These are phyloP conservation scores for Cunninghamia lanceolata DNA, from an alignment of 75 land plant genomes.

Conservation along the genomic window DNA sequence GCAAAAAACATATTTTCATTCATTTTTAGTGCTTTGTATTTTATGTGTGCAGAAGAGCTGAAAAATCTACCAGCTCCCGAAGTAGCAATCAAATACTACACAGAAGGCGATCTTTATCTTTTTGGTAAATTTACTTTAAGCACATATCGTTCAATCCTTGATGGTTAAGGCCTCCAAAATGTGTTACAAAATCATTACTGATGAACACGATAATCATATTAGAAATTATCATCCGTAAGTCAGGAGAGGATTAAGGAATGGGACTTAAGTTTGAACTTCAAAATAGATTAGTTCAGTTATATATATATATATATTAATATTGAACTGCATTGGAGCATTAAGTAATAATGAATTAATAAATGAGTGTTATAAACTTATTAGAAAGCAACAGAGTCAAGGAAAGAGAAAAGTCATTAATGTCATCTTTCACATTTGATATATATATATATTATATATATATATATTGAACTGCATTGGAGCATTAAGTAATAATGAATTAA, in stretches of 20 bases:
- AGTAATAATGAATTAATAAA: not conserved
- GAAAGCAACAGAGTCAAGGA: not conserved
- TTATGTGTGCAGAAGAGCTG: slow-evolving; percentile 61
- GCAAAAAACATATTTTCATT: not conserved
- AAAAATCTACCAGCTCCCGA: slow-evolving; percentile 83
- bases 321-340: not conserved
- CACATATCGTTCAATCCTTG: not conserved
- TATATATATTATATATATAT: not conserved
- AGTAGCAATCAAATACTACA: slow-evolving; percentile 89
- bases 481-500: not conserved
- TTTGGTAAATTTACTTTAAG: slow-evolving; percentile 62
- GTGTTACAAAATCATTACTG: not conserved
- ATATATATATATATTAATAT: too few relatives aligned
- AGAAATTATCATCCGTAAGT: not conserved
- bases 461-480: not conserved
- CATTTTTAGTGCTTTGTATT: slow-evolving; percentile 4
- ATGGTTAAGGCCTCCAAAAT: not conserved
- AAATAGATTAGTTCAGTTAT: not conserved
- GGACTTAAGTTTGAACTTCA: not conserved
- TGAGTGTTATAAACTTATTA: not conserved
- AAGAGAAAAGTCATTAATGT: not conserved
- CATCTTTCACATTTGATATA: not conserved
- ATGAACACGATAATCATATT: not conserved
- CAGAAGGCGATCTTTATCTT: slow-evolving; percentile 86
- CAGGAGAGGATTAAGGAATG: not conserved